Base-by-base conservation (phyloP, 257 asterid genomes). In the Asclepias syriaca region DNA sequence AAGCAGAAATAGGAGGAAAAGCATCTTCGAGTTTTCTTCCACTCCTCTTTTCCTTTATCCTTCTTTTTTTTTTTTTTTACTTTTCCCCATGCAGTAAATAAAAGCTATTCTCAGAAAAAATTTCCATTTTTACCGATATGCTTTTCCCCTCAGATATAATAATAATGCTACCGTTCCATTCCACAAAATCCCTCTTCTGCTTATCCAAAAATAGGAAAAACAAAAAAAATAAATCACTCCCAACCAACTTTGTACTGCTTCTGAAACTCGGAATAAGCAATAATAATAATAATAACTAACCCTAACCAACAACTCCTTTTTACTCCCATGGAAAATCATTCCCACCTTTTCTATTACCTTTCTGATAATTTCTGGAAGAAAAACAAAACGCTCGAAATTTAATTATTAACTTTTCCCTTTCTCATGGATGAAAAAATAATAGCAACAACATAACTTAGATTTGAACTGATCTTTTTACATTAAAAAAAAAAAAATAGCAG, bases 31-130 rank as follows among this genome's bases (percentile, higher is more conserved):
- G 16, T 72, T 32, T 56, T 66, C 19, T 8, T 54, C 59, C 59
- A 19, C 24, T 19, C 18, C 53, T 49, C 53, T 49, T 49, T 11
- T 54, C 27, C 8, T 19, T n/a, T 34, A 3, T 34, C 39, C 18
- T 49, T 13, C 2, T 54, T 3, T 0, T 19, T n/a, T 40, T 13
- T 49, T 60, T 66, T 49, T 68, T 78, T 66, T 53, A 58, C 53
- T 80, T 78, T 80, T 81, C 74, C 77, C 75, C 73, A 77, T 54
- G 82, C 80, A 50, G 63, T 24, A 77, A 68, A 24, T n/a, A 18
- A 22, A 63, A 63, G 37, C 34, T 15, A 45, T 56, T 29, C 40
- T 69, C 43, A 45, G 68, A 27, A 51, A 51, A 34, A 34, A 45
- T 67, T 46, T 54, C 69, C 46, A 49, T 49, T 29, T 67, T 74